Percentiles rank a stretch among this genome's conserved stretches.
Evolutionary conservation across 75 land plant genomes (phyloP).

Genomic region (Cunninghamia lanceolata): DNA sequence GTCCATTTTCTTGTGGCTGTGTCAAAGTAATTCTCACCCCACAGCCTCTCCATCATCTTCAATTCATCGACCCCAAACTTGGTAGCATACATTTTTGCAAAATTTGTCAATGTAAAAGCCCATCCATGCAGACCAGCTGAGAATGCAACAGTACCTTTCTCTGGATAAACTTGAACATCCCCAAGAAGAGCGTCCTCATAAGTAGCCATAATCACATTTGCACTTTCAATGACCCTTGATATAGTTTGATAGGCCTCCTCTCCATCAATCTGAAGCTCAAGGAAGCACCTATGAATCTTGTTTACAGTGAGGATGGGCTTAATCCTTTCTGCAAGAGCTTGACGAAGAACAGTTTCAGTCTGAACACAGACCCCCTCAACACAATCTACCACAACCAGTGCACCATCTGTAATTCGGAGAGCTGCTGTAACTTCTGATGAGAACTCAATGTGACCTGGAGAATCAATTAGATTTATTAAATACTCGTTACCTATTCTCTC

Average conservation of each 20-base stretch:
- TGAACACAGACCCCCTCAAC: constrained; percentile 97
- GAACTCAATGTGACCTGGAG: constrained; percentile 78
- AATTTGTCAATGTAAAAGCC: constrained; percentile 92
- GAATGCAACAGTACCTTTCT: constrained; percentile 96
- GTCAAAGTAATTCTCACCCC: constrained; percentile 97
- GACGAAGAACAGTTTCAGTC: constrained; percentile 92
- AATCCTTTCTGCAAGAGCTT: constrained; percentile 94
- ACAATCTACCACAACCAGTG: constrained; percentile 92
- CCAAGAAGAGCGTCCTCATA: constrained; percentile 91
- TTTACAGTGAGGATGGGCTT: constrained; percentile 91
- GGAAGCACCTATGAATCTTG: constrained; percentile 96
- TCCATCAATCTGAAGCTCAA: constrained; percentile 81
- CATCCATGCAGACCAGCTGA: constrained; percentile 96
- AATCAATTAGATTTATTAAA: constrained; percentile 67
- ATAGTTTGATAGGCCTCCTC: constrained; percentile 90
- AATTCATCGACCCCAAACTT: constrained; percentile 91
- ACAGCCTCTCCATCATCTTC: constrained; percentile 96
- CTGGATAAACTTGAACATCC: constrained; percentile 94
- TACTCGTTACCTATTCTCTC: constrained; percentile 55
- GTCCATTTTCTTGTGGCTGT: constrained; percentile 95
- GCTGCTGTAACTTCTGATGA: constrained; percentile 97
- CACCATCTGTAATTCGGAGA: constrained; percentile 92
- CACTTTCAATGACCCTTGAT: constrained; percentile 65
- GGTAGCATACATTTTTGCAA: constrained; percentile 95
- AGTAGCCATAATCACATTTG: constrained; percentile 94